phyloP scores from a whole-genome alignment of 768 basidiomycete genomes.

The Trametes cingulata region DNA sequence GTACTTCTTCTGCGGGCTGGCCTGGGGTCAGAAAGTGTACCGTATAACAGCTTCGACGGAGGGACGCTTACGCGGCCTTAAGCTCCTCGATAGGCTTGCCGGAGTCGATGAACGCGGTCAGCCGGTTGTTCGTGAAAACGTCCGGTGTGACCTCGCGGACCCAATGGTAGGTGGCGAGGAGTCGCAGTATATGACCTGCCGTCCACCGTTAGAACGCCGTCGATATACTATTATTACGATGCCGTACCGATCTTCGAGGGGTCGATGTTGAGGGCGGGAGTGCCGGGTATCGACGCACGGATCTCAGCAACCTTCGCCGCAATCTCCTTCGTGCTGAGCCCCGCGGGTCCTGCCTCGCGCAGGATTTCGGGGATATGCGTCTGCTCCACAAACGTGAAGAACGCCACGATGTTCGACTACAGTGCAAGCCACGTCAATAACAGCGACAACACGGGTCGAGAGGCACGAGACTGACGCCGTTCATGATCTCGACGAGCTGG shows the following conservation, averaged over 20 bases:
- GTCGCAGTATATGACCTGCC: slow-evolving; percentile 16
- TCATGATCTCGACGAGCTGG: slow-evolving; percentile 29
- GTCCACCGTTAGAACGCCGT: not conserved
- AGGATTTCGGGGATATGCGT: slow-evolving; percentile 19
- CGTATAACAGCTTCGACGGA: not conserved
- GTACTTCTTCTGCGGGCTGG: slow-evolving; percentile 65
- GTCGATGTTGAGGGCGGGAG: not conserved
- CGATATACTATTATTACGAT: slow-evolving; percentile 8
- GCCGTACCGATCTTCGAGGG: not conserved
- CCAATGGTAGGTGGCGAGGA: slow-evolving; percentile 26
- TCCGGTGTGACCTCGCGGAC: slow-evolving; percentile 25
- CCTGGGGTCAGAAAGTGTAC: too few species aligned
- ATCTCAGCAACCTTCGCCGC: not conserved
- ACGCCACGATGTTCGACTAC: slow-evolving; percentile 9
- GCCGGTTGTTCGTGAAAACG: slow-evolving; percentile 25
- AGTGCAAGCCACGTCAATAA: not conserved
- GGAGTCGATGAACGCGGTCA: slow-evolving; percentile 17
- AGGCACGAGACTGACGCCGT: not conserved
- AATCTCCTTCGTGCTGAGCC: not conserved
- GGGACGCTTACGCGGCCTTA: not conserved
- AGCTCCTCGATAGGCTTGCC: slow-evolving; percentile 16
- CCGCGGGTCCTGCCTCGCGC: slow-evolving; percentile 19
- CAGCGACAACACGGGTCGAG: not conserved
- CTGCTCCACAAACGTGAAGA: slow-evolving; percentile 10
- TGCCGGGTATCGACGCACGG: slow-evolving; percentile 10